Conservation (phyloP, 345 rosid species). For the Hibiscus mutabilis region DNA sequence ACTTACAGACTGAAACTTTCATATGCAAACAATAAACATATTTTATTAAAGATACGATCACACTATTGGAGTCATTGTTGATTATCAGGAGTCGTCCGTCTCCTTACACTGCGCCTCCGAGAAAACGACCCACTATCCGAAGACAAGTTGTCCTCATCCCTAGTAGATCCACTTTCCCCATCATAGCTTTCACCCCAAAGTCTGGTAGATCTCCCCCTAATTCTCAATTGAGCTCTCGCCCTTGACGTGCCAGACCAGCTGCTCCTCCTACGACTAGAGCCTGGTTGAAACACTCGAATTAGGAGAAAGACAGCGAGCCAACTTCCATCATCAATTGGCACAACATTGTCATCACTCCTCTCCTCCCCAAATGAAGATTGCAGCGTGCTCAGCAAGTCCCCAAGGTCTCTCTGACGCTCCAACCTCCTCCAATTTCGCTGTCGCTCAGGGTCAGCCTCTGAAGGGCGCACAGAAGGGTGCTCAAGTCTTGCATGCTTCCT, state of each 20-base stretch:
- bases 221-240: slow-evolving; percentile 52
- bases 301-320: slow-evolving; percentile 84
- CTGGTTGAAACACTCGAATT: slow-evolving; percentile 68
- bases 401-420: slow-evolving; percentile 92
- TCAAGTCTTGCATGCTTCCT: slow-evolving; percentile 86
- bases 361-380: slow-evolving; percentile 82
- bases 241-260: slow-evolving; percentile 70
- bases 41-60: not conserved
- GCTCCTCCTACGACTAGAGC: slow-evolving; percentile 59
- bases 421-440: slow-evolving; percentile 89
- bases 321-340: slow-evolving; percentile 61
- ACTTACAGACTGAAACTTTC: slow-evolving; percentile 23
- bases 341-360: slow-evolving; percentile 40
- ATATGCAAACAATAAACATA: slow-evolving; percentile 5
- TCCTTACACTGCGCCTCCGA: slow-evolving; percentile 33
- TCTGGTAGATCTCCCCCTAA: slow-evolving; percentile 58
- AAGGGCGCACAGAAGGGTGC: slow-evolving; percentile 80
- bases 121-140: slow-evolving; percentile 45
- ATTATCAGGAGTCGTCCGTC: slow-evolving; percentile 42
- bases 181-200: slow-evolving; percentile 76
- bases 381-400: slow-evolving; percentile 86
- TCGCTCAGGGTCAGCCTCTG: slow-evolving; percentile 89
- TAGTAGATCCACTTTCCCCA: slow-evolving; percentile 56
- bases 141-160: slow-evolving; percentile 60
- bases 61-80: slow-evolving; percentile 21